Evolutionary conservation across 805 yeast species (phyloP).

Genomic region (Lachancea quebecensis): DNA sequence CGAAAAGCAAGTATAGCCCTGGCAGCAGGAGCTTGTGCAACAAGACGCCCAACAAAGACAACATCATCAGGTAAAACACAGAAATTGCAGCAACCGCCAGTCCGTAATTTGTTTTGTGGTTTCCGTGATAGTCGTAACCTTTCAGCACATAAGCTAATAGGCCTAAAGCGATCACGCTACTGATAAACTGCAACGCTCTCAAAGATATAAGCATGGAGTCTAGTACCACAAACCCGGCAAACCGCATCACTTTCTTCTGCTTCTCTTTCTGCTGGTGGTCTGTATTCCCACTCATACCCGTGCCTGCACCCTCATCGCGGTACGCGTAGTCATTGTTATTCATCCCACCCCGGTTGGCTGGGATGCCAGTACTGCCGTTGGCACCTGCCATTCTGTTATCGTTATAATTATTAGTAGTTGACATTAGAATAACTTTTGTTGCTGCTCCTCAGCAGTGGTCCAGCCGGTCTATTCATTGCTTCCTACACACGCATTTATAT

Average conservation of each 20-base stretch:
- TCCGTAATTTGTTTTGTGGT: conserved; percentile 28
- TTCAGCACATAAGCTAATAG: conserved; percentile 14
- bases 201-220: conserved; percentile 3
- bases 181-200: conserved; percentile 20
- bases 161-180: conserved; percentile 27
- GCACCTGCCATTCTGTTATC: neutral
- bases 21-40: conserved; percentile 24
- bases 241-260: neutral
- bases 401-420: neutral
- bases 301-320: neutral
- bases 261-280: neutral
- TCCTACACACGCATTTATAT: neutral
- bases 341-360: neutral
- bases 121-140: conserved; percentile 14
- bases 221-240: conserved; percentile 1
- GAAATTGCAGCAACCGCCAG: conserved; percentile 29
- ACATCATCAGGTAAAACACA: conserved; percentile 22
- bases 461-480: no score
- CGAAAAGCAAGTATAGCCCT: conserved; percentile 25
- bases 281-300: neutral
- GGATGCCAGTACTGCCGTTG: neutral
- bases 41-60: conserved; percentile 15
- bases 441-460: no score
- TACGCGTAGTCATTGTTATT: neutral
- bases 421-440: neutral